Conservation (phyloP, 495 filamentous ascomycete species). For the Annulohypoxylon maeteangense region DNA sequence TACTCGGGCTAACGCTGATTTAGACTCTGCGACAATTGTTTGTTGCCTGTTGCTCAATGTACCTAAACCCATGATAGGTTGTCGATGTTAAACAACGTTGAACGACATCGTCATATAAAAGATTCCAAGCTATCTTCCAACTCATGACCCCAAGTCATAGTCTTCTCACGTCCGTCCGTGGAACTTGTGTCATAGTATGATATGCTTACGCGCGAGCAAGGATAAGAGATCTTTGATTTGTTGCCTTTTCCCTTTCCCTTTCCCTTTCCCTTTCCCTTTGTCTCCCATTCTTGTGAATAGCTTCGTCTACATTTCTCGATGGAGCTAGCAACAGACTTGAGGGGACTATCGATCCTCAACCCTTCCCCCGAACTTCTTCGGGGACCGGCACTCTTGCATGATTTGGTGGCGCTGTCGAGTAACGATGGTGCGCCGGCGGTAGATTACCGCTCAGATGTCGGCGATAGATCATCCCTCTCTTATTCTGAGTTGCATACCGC, state of each 20-base stretch:
- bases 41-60: neutral
- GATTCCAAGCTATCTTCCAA: neutral
- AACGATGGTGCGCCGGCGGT: slow-evolving; percentile 56
- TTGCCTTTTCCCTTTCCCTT: neutral
- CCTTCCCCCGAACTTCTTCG: slow-evolving; percentile 60
- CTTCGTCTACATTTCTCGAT: slow-evolving; percentile 12
- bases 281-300: neutral
- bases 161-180: neutral
- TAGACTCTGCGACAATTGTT: neutral
- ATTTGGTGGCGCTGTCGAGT: slow-evolving; percentile 59
- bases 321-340: slow-evolving; percentile 21
- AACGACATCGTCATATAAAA: neutral
- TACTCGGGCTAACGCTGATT: neutral
- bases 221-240: neutral
- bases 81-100: neutral
- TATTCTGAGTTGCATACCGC: slow-evolving; percentile 68
- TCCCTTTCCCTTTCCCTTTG: neutral
- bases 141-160: neutral
- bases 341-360: slow-evolving; percentile 70
- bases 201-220: neutral
- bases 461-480: slow-evolving; percentile 57
- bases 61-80: neutral
- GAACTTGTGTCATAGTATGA: neutral
- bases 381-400: slow-evolving; percentile 73
- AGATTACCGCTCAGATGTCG: slow-evolving; percentile 66